Conservation (phyloP, 2,329 filamentous ascomycete genomes). For the Cercospora sp. region DNA sequence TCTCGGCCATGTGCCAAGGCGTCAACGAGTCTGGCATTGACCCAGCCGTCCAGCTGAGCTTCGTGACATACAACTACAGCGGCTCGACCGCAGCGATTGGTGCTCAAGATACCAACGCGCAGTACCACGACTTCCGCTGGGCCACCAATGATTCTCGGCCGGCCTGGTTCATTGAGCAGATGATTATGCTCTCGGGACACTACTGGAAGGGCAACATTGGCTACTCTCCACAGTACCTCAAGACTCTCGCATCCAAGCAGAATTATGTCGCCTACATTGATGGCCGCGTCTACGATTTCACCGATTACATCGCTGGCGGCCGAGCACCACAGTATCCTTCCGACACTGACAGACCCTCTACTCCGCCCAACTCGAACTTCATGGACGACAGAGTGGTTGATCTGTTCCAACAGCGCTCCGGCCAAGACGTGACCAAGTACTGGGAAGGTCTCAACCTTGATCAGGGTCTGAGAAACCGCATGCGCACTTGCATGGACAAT, state of each 20-base stretch:
- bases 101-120: slow-evolving; percentile 67
- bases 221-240: slow-evolving; percentile 76
- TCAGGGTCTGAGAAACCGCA: slow-evolving; percentile 59
- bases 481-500: slow-evolving; percentile 85
- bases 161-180: slow-evolving; percentile 91
- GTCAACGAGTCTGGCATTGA: slow-evolving; percentile 66
- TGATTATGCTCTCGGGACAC: slow-evolving; percentile 71
- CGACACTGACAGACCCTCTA: slow-evolving; percentile 53
- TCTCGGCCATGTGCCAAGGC: slow-evolving; percentile 86
- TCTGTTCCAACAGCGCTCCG: slow-evolving; percentile 75
- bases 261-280: slow-evolving; percentile 76
- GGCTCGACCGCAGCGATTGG: slow-evolving; percentile 66
- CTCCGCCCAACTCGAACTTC: slow-evolving; percentile 65
- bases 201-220: slow-evolving; percentile 88
- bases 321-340: slow-evolving; percentile 61
- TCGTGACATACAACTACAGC: slow-evolving; percentile 73
- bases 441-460: slow-evolving; percentile 72
- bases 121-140: slow-evolving; percentile 91
- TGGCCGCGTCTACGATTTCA: slow-evolving; percentile 82
- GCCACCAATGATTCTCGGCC: slow-evolving; percentile 78
- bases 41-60: slow-evolving; percentile 78
- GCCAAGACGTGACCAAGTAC: slow-evolving; percentile 77
- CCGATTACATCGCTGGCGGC: slow-evolving; percentile 76
- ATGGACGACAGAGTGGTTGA: slow-evolving; percentile 74
- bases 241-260: slow-evolving; percentile 56